Evolutionary conservation across 805 yeast species (phyloP), one percentile per base, ranked within the genome.

Genomic region (Ogataea trehalophila): DNA sequence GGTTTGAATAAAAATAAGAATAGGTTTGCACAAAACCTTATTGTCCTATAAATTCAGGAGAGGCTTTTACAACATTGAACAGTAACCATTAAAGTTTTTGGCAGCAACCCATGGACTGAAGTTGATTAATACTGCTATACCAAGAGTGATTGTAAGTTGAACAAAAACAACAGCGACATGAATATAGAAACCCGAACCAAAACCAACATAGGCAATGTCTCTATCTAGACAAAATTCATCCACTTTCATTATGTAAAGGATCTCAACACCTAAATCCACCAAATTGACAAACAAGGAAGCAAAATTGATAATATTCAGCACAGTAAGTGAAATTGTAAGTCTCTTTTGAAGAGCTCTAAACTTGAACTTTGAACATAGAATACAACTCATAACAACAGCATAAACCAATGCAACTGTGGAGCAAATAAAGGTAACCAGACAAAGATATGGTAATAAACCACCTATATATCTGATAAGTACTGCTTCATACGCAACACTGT

Each of bases 111-210:
- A 55, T 4, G 59, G 59, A 37, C 45, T 52, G 33, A 49, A 41
- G 33, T 45, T 40, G 14, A 48, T 43, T 23, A 55, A 42, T 37
- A 47, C 16, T 29, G 46, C 37, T 39, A 55, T 41, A n/a, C 56
- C 57, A 17, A 51, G 31, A 43, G 53, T 46, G 13, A 55, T 43
- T 4, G 46, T 17, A 43, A 44, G 40, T 39, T 55, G 59, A 13
- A 51, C 15, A 8, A 26, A 47, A 16, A 47, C 49, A n/a, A 47
- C 39, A 6, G 39, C 43, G 13, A 44, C 44, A 17, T 58, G 60
- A 9, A 53, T 18, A 29, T 46, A 49, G 31, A 51, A 48, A 6
- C 61, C 61, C 4, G 45, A 34, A n/a, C 59, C 61, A 22, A 51
- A 37, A 34, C 49, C 49, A 9, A 55, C 53, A 7, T 43, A 48